These are phyloP conservation scores for Solanum gracilifrons DNA, from an alignment of 257 asterid genomes.

Conservation along the genomic window DNA sequence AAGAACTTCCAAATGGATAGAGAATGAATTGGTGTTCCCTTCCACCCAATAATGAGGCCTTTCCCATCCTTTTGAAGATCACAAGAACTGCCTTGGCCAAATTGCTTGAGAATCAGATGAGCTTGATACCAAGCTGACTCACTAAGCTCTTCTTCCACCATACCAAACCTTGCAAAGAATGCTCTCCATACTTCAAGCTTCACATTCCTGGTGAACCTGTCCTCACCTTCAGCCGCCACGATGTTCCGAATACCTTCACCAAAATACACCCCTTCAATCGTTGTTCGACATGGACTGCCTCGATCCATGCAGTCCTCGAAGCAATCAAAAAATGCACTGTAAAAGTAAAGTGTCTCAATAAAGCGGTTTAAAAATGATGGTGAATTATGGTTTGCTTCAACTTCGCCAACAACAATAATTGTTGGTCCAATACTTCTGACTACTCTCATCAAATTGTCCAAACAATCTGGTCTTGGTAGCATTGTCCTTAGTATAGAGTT, in stretches of 20 bases:
- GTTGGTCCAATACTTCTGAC: constrained; percentile 32
- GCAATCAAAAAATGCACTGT: constrained; percentile 45
- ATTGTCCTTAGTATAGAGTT: constrained; percentile 33
- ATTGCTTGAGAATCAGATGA: constrained; percentile 24
- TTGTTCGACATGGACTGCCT: constrained; percentile 16
- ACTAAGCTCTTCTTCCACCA: constrained; percentile 36
- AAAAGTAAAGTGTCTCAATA: constrained; percentile 39
- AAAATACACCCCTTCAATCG: constrained; percentile 31
- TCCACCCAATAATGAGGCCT: constrained; percentile 37
- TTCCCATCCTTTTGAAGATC: constrained; percentile 30
- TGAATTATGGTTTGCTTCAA: constrained; percentile 63
- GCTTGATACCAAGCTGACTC: constrained; percentile 41
- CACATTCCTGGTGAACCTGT: constrained; percentile 40
- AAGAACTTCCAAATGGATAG: constrained; percentile 35
- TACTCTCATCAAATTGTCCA: constrained; percentile 33
- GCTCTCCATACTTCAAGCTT: constrained; percentile 64
- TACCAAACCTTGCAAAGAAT: constrained; percentile 34
- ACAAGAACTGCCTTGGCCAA: constrained; percentile 23
- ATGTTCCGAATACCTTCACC: constrained; percentile 49
- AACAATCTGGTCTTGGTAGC: constrained; percentile 27
- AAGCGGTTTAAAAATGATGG: constrained; percentile 49
- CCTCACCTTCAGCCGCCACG: constrained; percentile 37
- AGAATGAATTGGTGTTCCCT: constrained; percentile 39
- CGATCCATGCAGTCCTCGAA: constrained; percentile 50
- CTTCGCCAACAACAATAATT: constrained; percentile 47